Conservation (phyloP, 2,329 filamentous ascomycete genomes). For the Fonsecaea pedrosoi region DNA sequence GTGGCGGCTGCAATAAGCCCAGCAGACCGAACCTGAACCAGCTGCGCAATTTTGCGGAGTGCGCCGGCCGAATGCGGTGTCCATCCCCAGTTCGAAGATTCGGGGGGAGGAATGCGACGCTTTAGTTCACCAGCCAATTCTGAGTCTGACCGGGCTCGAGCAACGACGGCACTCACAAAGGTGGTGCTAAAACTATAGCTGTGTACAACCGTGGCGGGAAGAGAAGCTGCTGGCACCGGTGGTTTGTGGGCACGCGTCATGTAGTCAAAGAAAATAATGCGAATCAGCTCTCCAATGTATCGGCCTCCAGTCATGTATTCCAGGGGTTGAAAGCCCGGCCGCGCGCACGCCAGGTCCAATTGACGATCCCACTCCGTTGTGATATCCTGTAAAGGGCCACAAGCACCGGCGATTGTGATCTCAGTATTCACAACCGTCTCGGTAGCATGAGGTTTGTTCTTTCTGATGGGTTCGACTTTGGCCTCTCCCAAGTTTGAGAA, state of each 20-base stretch:
- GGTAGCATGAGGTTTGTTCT: slow-evolving; percentile 58
- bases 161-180: slow-evolving; percentile 74
- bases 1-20: slow-evolving; percentile 76
- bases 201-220: slow-evolving; percentile 64
- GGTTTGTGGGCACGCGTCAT: slow-evolving; percentile 53
- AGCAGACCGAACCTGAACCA: slow-evolving; percentile 74
- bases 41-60: slow-evolving; percentile 71
- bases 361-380: slow-evolving; percentile 74
- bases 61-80: slow-evolving; percentile 64
- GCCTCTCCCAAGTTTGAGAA: slow-evolving; percentile 66
- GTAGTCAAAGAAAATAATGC: slow-evolving; percentile 73
- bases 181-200: slow-evolving; percentile 72
- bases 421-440: slow-evolving; percentile 82
- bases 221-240: slow-evolving; percentile 49
- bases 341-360: slow-evolving; percentile 71
- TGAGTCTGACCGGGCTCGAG: slow-evolving; percentile 58
- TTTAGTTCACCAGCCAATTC: slow-evolving; percentile 55
- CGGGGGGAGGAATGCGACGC: slow-evolving; percentile 61
- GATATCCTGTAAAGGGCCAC: slow-evolving; percentile 69
- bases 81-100: slow-evolving; percentile 65
- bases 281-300: slow-evolving; percentile 77
- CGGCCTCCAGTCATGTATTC: slow-evolving; percentile 85
- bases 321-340: slow-evolving; percentile 78
- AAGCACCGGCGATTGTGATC: slow-evolving; percentile 79
- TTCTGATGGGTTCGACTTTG: slow-evolving; percentile 63